Base-by-base conservation (phyloP, 192 early-diverging fungal species). In the Allomyces macrogynus region DNA sequence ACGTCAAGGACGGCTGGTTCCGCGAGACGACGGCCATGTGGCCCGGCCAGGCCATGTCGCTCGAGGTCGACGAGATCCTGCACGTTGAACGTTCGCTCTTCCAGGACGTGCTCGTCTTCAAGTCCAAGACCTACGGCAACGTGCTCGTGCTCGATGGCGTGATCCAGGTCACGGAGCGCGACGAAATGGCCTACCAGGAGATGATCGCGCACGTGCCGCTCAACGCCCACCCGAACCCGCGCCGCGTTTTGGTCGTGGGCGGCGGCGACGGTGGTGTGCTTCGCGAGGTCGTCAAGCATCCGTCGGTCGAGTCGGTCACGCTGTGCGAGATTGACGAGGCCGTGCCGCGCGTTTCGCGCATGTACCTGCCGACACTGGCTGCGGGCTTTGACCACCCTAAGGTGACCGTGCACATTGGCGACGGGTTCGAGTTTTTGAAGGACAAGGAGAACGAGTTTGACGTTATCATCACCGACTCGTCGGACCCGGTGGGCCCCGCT, bases 121-220 rank as follows among this genome's bases (percentile, higher is more conserved):
- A 92, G 75, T 94, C 91, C 61, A 81, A 83, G 71, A 87, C 86
- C 76, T 89, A 97, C 73, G 96, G 96, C 69, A 96, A 90, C 73
- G 94, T 97, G 32, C 81, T 99, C 23, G 91, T 95, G 22, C 86
- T 99, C 60, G 96, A 99, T 74, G 94, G 94, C 66, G 94, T 94
- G 60, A 93, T 99, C 77, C 96, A 99, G 74, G 82, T 84, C 62
- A 97, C 94, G 69, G 96, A 99, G 80, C 86, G 91, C 73, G 96
- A 99, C 77, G 96, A 99, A 77, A 96, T 95, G 74, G 83, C 92
- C 77, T 97, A 97, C 81, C 96, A 99, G 78, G 96, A 99, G 78
- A 99, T 97, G 94, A 99, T 99, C 78, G 89, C 94, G 62, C 94
- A 99, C 69, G 76, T 93, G 27, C 89, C 96, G 23, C 77, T 99